phyloP scores from a whole-genome alignment of 2,329 filamentous ascomycete genomes.

The Aspergillus ochraceoroseus region DNA sequence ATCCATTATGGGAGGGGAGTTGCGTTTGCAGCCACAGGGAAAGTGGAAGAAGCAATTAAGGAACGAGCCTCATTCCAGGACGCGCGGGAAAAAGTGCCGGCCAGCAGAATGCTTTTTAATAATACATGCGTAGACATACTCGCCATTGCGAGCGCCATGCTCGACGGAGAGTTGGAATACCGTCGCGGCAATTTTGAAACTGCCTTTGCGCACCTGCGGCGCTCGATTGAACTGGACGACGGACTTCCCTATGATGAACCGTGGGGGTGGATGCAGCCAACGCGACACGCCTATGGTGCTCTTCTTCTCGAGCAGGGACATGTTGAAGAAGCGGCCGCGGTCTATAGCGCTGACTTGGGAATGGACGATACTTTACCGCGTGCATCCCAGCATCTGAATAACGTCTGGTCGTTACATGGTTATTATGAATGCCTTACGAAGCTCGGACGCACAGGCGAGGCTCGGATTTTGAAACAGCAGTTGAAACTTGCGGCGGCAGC shows the following conservation, averaged over 20 bases:
- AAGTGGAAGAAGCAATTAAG: conserved; percentile 52
- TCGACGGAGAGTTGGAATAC: conserved; percentile 70
- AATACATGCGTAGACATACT: conserved; percentile 63
- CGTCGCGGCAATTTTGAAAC: conserved; percentile 54
- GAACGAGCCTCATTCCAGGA: conserved; percentile 51
- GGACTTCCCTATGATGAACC: conserved; percentile 66
- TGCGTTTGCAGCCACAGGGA: conserved; percentile 57
- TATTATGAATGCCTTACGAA: conserved; percentile 64
- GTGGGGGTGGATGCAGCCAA: conserved; percentile 76
- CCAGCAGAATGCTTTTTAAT: conserved; percentile 62
- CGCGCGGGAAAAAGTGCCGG: conserved; percentile 51
- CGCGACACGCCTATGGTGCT: conserved; percentile 65
- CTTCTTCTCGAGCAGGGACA: conserved; percentile 62
- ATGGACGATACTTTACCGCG: conserved; percentile 57
- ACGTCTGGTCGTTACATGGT: conserved; percentile 71
- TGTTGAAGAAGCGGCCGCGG: conserved; percentile 52
- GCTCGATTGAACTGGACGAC: conserved; percentile 58
- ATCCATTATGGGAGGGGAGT: conserved; percentile 64
- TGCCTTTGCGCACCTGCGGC: conserved; percentile 57
- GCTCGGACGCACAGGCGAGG: conserved; percentile 49
- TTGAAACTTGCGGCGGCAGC: conserved; percentile 51
- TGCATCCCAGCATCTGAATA: conserved; percentile 63
- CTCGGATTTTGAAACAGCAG: conserved; percentile 46
- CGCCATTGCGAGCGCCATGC: conserved; percentile 57
- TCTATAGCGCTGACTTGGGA: conserved; percentile 60